Conservation (phyloP, 768 basidiomycete genomes). For the Cystobasidium tubakii region DNA sequence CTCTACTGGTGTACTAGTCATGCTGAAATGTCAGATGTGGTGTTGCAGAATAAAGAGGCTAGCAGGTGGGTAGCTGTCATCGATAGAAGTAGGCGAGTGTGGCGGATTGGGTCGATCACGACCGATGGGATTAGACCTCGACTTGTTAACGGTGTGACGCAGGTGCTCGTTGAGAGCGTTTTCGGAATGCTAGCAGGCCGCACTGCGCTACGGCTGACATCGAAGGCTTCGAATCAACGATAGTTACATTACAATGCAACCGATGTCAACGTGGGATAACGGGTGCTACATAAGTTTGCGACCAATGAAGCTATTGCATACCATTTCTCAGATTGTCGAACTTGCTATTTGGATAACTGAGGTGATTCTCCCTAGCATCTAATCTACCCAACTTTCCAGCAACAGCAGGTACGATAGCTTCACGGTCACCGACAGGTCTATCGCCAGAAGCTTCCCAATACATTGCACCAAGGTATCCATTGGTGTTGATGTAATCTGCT, state of each 20-base stretch:
- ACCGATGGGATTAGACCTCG: too few relatives aligned
- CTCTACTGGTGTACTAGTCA: slow-evolving; percentile 7
- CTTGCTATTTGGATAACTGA: slow-evolving; percentile 67
- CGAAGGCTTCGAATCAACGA: too few relatives aligned
- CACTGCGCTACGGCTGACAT: too few relatives aligned
- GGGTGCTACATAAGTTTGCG: too few relatives aligned
- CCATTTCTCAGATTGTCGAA: slow-evolving; percentile 74
- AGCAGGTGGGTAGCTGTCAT: background rate
- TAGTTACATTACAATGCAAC: too few relatives aligned
- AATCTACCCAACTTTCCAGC: slow-evolving; percentile 54
- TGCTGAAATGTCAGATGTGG: background rate
- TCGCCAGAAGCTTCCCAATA: slow-evolving; percentile 81
- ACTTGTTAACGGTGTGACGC: too few relatives aligned
- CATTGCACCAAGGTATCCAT: slow-evolving; percentile 78
- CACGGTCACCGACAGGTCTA: slow-evolving; percentile 64
- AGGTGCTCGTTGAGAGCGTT: too few relatives aligned
- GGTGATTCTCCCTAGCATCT: slow-evolving; percentile 71
- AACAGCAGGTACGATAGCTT: slow-evolving; percentile 71
- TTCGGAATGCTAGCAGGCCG: too few relatives aligned
- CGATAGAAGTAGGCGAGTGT: background rate
- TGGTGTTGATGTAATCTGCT: slow-evolving; percentile 52
- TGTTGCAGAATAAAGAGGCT: background rate
- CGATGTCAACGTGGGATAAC: too few relatives aligned
- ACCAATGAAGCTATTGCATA: slow-evolving; percentile 55
- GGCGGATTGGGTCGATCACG: background rate